Evolutionary conservation across 2,329 filamentous ascomycete species (phyloP), one percentile per base, ranked within the genome.

Genomic region (Colletotrichum scovillei): DNA sequence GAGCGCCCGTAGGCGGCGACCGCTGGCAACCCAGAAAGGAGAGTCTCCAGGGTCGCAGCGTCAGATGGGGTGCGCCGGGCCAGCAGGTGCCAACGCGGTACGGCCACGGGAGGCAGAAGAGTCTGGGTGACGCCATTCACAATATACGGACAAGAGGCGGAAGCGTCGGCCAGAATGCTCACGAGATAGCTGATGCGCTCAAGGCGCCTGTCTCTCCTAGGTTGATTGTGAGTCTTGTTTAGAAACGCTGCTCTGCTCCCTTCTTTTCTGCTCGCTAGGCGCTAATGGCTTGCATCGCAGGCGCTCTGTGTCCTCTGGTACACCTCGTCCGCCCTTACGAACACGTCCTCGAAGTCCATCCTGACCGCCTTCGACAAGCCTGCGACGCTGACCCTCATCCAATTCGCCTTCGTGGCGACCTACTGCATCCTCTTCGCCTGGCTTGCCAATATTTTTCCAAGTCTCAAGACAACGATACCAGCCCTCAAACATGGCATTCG

Each of bases 271-370:
- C 38, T 19, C n/a, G 49, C 60, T 30, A 5, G 26, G 42, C 28
- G 71, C 62, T 74, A 46, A 71, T 53, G 14, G 24, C 65, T 19
- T 22, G 69, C 64, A 72, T 67, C 52, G 77, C 83, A 98, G 96
- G 84, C 89, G 63, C 91, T 98, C 62, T 98, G 96, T 84, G 85
- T 95, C 71, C 85, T 96, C 80, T 98, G 97, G 97, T 99, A 98
- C 86, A 90, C 94, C 81, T 97, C 95, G 28, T 98, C 96, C 56
- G 97, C 97, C 75, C 87, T 98, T 77, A 98, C 97, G 75, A 99
- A 98, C 82, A 98, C 97, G 2, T 98, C 97, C 28, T 98, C 97
- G 65, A 99, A 99, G 85, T 94, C 96, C 22, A 99, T 99, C 79
- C 88, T 98, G 74, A 98, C 95, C 77, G 94, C 94, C 56, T 94